phyloP scores from a whole-genome alignment of 1,284 basidiomycete genomes.

The Leccinum fuscescens region DNA sequence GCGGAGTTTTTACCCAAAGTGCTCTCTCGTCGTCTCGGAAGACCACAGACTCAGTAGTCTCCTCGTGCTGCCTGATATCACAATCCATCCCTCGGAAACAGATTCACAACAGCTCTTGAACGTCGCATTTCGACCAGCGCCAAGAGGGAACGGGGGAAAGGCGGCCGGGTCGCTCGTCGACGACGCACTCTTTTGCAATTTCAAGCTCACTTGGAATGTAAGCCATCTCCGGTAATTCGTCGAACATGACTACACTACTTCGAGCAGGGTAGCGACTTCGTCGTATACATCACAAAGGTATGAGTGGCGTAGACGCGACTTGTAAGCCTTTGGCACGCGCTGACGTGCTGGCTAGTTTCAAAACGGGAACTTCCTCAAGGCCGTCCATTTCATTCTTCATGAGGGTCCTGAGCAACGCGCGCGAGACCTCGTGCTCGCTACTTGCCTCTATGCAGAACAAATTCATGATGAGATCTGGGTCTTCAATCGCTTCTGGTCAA shows the following conservation, averaged over 20 bases:
- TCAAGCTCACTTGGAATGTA: slow-evolving; percentile 60
- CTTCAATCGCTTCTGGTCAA: slow-evolving; percentile 68
- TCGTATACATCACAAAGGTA: slow-evolving; percentile 46
- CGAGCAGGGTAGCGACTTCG: slow-evolving; percentile 44
- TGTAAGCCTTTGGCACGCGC: neutral
- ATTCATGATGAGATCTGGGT: slow-evolving; percentile 74
- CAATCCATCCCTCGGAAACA: slow-evolving; percentile 36
- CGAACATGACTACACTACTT: neutral
- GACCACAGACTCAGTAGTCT: slow-evolving; percentile 48
- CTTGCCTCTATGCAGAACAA: slow-evolving; percentile 49
- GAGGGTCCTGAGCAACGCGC: slow-evolving; percentile 55
- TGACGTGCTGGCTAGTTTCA: slow-evolving; percentile 44
- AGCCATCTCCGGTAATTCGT: slow-evolving; percentile 16
- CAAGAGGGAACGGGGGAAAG: slow-evolving; percentile 39
- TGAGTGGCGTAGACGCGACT: neutral
- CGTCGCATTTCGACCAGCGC: slow-evolving; percentile 47
- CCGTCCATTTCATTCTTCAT: slow-evolving; percentile 55
- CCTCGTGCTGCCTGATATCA: slow-evolving; percentile 50
- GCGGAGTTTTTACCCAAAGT: slow-evolving; percentile 57
- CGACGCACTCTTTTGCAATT: slow-evolving; percentile 51
- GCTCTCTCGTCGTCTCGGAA: slow-evolving; percentile 55
- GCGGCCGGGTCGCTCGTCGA: slow-evolving; percentile 54
- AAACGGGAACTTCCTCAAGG: slow-evolving; percentile 33
- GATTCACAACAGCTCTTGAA: slow-evolving; percentile 47
- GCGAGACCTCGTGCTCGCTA: slow-evolving; percentile 53